Base-by-base conservation (phyloP, 768 basidiomycete species). In the Sistotremastrum suecicum region DNA sequence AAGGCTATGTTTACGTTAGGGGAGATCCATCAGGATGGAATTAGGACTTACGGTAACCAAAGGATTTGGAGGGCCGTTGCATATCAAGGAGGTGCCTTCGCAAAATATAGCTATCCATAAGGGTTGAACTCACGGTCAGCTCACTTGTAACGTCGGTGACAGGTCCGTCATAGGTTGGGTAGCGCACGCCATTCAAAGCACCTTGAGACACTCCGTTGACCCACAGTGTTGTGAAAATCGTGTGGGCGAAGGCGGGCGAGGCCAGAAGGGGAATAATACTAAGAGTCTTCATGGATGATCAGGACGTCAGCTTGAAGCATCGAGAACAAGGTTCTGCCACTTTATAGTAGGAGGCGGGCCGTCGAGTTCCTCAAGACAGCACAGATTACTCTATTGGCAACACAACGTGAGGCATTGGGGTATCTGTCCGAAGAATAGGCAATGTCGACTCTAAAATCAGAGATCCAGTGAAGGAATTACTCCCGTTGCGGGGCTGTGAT, bases 81-180 rank as follows among this genome's bases (percentile, higher is more conserved):
- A 73, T 5, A 20, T 20, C 20, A 20, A 20, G 1, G 20, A 20
- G 20, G 20, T 20, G 20, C 20, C 20, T 20, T 20, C 20, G 20
- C 20, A 20, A 20, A 20, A 20, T 20, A 20, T 20, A 20, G 20
- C 20, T 20, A 20, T 20, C 20, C 20, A 20, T 20, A 20, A 20
- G 20, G 20, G 20, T 20, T 20, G 20, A 20, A 20, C 20, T 20
- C 20, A 20, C 20, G 20, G 20, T 20, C 20, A 20, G 2, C 20
- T 20, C 20, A 20, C 20, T 20, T 20, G 66, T 72, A 8, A 77
- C 73, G 53, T 76, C 70, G n/a, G 58, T 72, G 48, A 79, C 74
- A 10, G 75, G 74, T 73, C 55, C 57, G 39, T 58, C 50, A 43
- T 58, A 58, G 11, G 48, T 39, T 9, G 56, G 56, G n/a, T 43